phyloP scores from a whole-genome alignment of 192 early-diverging fungal species.

The Radiomyces spectabilis region DNA sequence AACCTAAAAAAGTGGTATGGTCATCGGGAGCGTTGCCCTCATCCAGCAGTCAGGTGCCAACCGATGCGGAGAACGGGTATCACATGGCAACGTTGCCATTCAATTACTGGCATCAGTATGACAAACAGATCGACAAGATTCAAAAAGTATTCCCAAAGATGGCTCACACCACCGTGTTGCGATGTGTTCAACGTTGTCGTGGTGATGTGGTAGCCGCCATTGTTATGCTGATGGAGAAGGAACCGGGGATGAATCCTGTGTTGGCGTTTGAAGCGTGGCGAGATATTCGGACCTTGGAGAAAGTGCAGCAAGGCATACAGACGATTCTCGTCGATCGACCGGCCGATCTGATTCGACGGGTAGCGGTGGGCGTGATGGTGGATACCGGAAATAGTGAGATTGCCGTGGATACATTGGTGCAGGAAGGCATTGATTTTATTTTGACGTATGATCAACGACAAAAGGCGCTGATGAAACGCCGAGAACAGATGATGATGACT shows the following conservation, averaged over 20 bases:
- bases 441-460: slow-evolving; percentile 24
- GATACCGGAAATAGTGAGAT: slow-evolving; percentile 20
- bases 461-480: not conserved
- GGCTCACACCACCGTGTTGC: not conserved
- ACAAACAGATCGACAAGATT: slow-evolving; percentile 2
- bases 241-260: not conserved
- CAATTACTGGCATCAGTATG: slow-evolving; percentile 23
- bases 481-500: not conserved
- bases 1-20: no score
- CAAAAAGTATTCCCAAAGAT: slow-evolving; percentile 8
- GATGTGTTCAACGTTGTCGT: slow-evolving; percentile 3
- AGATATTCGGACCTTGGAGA: slow-evolving; percentile 18
- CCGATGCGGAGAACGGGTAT: no score
- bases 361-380: slow-evolving; percentile 30
- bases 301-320: slow-evolving; percentile 19
- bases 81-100: slow-evolving; percentile 3
- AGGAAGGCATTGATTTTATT: slow-evolving; percentile 33
- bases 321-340: slow-evolving; percentile 31
- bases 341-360: slow-evolving; percentile 20
- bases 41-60: no score
- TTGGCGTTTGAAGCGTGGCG: slow-evolving; percentile 3
- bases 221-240: not conserved
- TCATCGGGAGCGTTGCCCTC: no score
- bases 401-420: slow-evolving; percentile 12
- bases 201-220: slow-evolving; percentile 19